phyloP scores from a whole-genome alignment of 306 rosid species.

The Datisca glomerata region DNA sequence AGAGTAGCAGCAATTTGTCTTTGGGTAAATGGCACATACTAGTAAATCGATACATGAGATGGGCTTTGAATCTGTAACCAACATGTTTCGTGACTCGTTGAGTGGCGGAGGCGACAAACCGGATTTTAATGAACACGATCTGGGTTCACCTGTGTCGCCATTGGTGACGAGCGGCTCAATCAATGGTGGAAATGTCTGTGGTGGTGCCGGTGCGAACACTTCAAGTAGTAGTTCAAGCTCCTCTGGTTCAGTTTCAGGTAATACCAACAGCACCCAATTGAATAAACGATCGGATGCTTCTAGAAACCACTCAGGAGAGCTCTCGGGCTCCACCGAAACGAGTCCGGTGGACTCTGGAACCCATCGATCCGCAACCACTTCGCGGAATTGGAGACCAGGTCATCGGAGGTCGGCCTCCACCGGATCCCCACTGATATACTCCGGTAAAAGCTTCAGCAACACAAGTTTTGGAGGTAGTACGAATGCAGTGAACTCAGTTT shows the following conservation, averaged over 20 bases:
- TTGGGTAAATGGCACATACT: constrained; percentile 22
- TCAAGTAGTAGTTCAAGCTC: constrained; percentile 44
- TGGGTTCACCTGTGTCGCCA: constrained; percentile 41
- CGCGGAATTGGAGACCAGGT: constrained; percentile 32
- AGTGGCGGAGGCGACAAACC: constrained; percentile 38
- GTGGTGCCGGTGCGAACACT: constrained; percentile 12
- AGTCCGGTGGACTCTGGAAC: constrained; percentile 24
- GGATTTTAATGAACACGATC: constrained; percentile 60
- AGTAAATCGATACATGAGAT: constrained; percentile 36
- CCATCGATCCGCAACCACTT: constrained; percentile 31
- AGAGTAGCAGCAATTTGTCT: too few relatives aligned
- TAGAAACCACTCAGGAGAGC: constrained; percentile 48
- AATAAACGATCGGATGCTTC: constrained; percentile 31
- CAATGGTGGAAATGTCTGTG: constrained; percentile 11
- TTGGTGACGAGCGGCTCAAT: constrained; percentile 18
- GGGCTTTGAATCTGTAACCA: constrained; percentile 32
- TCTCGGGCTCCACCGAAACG: constrained; percentile 25
- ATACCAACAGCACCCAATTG: constrained; percentile 18
- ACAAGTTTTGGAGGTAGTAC: constrained; percentile 14
- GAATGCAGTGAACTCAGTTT: constrained; percentile 19
- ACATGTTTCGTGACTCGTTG: constrained; percentile 31
- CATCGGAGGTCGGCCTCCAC: constrained; percentile 82
- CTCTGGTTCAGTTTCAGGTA: constrained; percentile 42
- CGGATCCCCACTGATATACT: constrained; percentile 66
- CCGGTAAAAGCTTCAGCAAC: constrained; percentile 31